Percentiles rank a stretch among this genome's conserved stretches.
Evolutionary conservation across 345 rosid genomes (phyloP).

Genomic region (Eucalyptus paniculata): DNA sequence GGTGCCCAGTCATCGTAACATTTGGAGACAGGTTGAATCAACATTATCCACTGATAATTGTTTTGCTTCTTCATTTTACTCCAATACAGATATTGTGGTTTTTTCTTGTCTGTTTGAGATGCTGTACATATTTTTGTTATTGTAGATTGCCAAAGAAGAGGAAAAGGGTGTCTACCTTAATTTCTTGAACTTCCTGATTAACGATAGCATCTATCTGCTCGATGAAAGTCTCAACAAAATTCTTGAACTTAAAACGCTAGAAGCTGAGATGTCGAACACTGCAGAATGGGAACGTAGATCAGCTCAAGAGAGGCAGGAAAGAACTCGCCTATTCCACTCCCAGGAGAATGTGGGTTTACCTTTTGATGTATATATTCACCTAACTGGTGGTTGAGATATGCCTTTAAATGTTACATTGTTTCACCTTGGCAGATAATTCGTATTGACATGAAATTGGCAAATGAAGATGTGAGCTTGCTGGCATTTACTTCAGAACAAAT

Average conservation of each 20-base stretch:
- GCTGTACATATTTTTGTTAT: background rate
- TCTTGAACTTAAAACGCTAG: conserved; percentile 84
- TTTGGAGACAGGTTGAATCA: conserved; percentile 79
- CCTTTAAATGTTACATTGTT: background rate
- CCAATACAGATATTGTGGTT: background rate
- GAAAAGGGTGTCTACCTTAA: conserved; percentile 99
- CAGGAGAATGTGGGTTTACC: conserved; percentile 64
- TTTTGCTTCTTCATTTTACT: background rate
- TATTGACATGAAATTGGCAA: conserved; percentile 96
- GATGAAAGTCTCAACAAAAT: conserved; percentile 98
- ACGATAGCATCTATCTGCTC: conserved; percentile 95
- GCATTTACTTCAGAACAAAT: conserved; percentile 95
- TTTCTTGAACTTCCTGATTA: conserved; percentile 93
- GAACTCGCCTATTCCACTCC: conserved; percentile 81
- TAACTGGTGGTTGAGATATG: background rate
- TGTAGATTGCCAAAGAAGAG: conserved; percentile 98
- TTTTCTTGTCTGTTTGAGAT: background rate
- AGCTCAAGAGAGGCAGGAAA: conserved; percentile 95
- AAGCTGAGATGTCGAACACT: conserved; percentile 94
- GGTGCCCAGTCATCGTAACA: conserved; percentile 95
- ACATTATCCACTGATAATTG: background rate
- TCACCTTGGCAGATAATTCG: conserved; percentile 57
- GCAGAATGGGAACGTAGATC: conserved; percentile 92
- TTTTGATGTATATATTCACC: background rate
- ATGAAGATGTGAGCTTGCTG: conserved; percentile 93